Conservation (phyloP, 2,329 filamentous ascomycete species). For the Aspergillus unguis region DNA sequence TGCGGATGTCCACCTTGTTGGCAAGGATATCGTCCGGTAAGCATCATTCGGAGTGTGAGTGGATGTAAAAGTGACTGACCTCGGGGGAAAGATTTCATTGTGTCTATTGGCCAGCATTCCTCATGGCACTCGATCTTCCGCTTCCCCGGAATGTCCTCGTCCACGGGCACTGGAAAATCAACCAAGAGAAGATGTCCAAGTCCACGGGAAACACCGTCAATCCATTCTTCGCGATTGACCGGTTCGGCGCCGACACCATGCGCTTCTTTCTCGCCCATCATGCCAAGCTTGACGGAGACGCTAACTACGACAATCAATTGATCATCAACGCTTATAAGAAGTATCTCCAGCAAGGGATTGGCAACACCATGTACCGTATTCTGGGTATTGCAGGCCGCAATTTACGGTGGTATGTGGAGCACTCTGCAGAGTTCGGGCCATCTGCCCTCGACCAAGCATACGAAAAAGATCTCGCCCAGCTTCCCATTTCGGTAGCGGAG, state of each 20-base stretch:
- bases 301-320: slow-evolving; percentile 76
- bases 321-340: slow-evolving; percentile 78
- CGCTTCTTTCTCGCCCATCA: slow-evolving; percentile 84
- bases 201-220: slow-evolving; percentile 93
- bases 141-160: slow-evolving; percentile 76
- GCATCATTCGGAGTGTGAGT: neutral
- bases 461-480: slow-evolving; percentile 38
- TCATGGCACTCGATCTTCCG: slow-evolving; percentile 81
- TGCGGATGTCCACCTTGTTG: slow-evolving; percentile 85
- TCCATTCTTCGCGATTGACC: slow-evolving; percentile 83
- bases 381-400: slow-evolving; percentile 68
- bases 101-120: slow-evolving; percentile 95
- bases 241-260: slow-evolving; percentile 83
- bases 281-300: slow-evolving; percentile 72
- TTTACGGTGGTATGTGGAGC: slow-evolving; percentile 57
- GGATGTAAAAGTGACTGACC: neutral
- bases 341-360: slow-evolving; percentile 70
- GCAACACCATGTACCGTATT: slow-evolving; percentile 74
- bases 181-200: slow-evolving; percentile 92
- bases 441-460: slow-evolving; percentile 31
- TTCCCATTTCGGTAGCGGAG: slow-evolving; percentile 44
- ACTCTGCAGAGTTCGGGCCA: slow-evolving; percentile 26
- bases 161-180: slow-evolving; percentile 95
- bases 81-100: slow-evolving; percentile 67
- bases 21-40: slow-evolving; percentile 85